Percentiles rank a stretch among this genome's conserved stretches.
These are phyloP conservation scores for Pyrenopolyporus hunteri DNA, from an alignment of 495 filamentous ascomycete species.

Conservation along the genomic window DNA sequence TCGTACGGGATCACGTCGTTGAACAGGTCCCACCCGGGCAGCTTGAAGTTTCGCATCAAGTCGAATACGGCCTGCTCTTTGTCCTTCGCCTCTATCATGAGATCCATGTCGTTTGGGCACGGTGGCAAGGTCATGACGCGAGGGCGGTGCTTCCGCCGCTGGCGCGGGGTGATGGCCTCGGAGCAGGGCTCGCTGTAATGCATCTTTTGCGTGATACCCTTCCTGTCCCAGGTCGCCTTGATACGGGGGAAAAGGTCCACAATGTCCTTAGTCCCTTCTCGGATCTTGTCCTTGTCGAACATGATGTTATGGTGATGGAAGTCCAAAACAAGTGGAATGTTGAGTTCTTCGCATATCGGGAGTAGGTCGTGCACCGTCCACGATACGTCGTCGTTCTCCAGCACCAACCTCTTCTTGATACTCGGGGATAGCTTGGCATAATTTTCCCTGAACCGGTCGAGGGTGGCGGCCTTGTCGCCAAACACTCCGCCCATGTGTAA, in stretches of 20 bases:
- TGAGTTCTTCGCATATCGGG: slow-evolving; percentile 88
- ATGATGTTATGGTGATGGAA: slow-evolving; percentile 97
- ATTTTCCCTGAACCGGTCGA: slow-evolving; percentile 81
- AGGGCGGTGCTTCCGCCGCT: slow-evolving; percentile 83
- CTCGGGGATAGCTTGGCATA: slow-evolving; percentile 68
- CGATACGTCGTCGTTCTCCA: slow-evolving; percentile 92
- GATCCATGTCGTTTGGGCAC: slow-evolving; percentile 80
- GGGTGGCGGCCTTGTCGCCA: slow-evolving; percentile 82
- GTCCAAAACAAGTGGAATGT: slow-evolving; percentile 91
- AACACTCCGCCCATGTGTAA: slow-evolving; percentile 93
- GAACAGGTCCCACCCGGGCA: slow-evolving; percentile 76
- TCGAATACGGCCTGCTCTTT: slow-evolving; percentile 98
- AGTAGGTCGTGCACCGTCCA: slow-evolving; percentile 93
- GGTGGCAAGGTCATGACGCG: slow-evolving; percentile 81
- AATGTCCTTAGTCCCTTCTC: slow-evolving; percentile 88
- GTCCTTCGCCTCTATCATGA: slow-evolving; percentile 99
- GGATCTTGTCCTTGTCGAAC: slow-evolving; percentile 71
- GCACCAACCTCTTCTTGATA: slow-evolving; percentile 80
- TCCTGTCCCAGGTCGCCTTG: slow-evolving; percentile 81
- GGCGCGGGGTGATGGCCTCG: slow-evolving; percentile 73
- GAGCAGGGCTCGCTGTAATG: slow-evolving; percentile 87
- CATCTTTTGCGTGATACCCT: slow-evolving; percentile 92
- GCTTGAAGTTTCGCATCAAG: slow-evolving; percentile 83
- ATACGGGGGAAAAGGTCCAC: slow-evolving; percentile 66
- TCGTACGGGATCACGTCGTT: slow-evolving; percentile 80